phyloP scores from a whole-genome alignment of 129 eudicot species.

The Ambrosia artemisiifolia region DNA sequence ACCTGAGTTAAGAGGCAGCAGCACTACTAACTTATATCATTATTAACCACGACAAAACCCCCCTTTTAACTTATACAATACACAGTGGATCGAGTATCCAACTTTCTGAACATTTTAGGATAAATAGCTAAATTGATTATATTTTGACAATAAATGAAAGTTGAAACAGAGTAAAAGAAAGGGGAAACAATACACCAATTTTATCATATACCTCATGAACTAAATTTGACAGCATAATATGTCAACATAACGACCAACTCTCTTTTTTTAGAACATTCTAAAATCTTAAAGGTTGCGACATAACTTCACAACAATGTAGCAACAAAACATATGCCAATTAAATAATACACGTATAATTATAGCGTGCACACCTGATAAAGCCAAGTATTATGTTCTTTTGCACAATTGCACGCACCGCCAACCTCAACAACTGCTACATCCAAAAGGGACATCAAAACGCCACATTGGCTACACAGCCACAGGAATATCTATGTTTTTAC shows the following conservation, averaged over 20 bases:
- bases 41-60: background rate
- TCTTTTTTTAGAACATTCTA: too few species aligned
- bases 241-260: too few species aligned
- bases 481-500: conserved; percentile 35
- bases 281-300: too few species aligned
- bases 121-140: background rate
- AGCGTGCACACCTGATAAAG: conserved; percentile 22
- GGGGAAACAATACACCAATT: too few species aligned
- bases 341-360: background rate
- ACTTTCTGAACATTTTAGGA: background rate
- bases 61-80: background rate
- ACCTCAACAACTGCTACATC: conserved; percentile 25
- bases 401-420: conserved; percentile 3
- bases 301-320: too few species aligned
- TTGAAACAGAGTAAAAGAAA: background rate
- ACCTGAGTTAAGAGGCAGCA: too few species aligned
- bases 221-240: too few species aligned
- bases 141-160: background rate
- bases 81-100: background rate
- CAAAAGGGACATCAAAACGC: conserved; percentile 20
- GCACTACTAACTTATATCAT: background rate
- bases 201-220: background rate
- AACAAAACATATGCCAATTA: too few species aligned
- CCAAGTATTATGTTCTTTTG: conserved; percentile 8
- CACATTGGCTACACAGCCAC: conserved; percentile 49